Evolutionary conservation across 192 early-diverging fungal genomes (phyloP).

Genomic region (Backusella mclennaniae): DNA sequence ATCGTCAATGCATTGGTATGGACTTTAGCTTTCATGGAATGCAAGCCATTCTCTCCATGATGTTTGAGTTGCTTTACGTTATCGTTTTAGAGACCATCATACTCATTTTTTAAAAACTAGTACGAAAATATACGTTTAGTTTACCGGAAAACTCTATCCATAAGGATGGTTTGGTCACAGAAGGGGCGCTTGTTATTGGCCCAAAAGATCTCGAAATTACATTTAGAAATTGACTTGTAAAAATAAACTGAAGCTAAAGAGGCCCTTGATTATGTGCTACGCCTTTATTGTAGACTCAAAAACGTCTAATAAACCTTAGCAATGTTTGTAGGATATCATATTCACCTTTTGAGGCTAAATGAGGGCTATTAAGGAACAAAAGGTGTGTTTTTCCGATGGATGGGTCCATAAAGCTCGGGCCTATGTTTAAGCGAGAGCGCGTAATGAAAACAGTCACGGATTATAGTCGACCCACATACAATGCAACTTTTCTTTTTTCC

Average conservation of each 20-base stretch:
- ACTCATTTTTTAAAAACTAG: neutral
- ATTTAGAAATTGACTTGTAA: too few species aligned
- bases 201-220: neutral
- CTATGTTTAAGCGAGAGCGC: neutral
- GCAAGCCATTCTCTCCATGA: constrained; percentile 51
- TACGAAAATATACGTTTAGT: constrained; percentile 21
- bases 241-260: too few species aligned
- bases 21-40: constrained; percentile 59
- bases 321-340: too few species aligned
- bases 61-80: constrained; percentile 22
- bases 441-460: neutral
- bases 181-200: neutral
- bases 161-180: neutral
- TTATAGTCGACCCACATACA: neutral
- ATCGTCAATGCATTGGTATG: constrained; percentile 62
- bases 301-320: too few species aligned
- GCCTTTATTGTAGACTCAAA: too few species aligned
- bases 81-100: neutral
- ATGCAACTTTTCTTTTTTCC: neutral
- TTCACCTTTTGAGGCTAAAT: too few species aligned
- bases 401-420: neutral
- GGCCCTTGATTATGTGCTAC: too few species aligned
- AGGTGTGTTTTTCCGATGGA: too few species aligned
- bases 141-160: constrained; percentile 23
- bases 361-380: too few species aligned